A percentile compares a stretch with the other conserved stretches of the same genome.
Evolutionary conservation across 495 filamentous ascomycete genomes (phyloP).

Genomic region (Neurospora sp.): DNA sequence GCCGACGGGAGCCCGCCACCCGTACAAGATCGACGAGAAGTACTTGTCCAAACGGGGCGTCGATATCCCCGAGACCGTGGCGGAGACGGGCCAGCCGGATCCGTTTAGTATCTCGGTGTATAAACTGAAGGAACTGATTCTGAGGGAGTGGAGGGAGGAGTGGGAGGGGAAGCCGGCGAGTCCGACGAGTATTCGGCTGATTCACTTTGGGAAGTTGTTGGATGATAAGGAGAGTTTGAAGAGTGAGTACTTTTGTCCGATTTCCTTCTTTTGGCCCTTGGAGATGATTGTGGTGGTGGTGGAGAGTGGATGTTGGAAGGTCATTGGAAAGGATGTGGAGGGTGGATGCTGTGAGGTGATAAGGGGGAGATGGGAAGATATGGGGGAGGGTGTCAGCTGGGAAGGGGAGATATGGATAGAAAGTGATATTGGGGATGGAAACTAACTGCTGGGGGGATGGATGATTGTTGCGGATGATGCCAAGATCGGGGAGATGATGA

Average conservation of each 20-base stretch:
- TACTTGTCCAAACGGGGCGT: conserved; percentile 74
- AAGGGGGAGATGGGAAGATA: too few relatives aligned
- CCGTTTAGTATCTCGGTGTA: conserved; percentile 85
- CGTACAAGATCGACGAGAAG: conserved; percentile 76
- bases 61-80: conserved; percentile 48
- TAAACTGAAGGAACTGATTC: conserved; percentile 82
- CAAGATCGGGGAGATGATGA: too few relatives aligned
- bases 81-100: conserved; percentile 48
- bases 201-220: conserved; percentile 77
- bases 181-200: conserved; percentile 76
- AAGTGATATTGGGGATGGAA: too few relatives aligned
- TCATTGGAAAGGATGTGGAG: too few relatives aligned
- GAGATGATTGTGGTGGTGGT: too few relatives aligned
- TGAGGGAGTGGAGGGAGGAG: conserved; percentile 82
- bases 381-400: too few relatives aligned
- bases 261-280: not conserved
- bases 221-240: conserved; percentile 74
- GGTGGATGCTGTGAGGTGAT: too few relatives aligned
- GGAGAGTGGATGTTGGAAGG: too few relatives aligned
- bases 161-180: conserved; percentile 79
- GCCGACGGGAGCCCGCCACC: conserved; percentile 71
- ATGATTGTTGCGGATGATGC: too few relatives aligned
- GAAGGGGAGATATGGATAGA: too few relatives aligned
- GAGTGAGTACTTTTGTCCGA: conserved; percentile 14
- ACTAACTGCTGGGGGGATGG: too few relatives aligned